A percentile compares a stretch with the other conserved stretches of the same genome.
Evolutionary conservation across 495 filamentous ascomycete genomes (phyloP).

Genomic region (Podospora conica): DNA sequence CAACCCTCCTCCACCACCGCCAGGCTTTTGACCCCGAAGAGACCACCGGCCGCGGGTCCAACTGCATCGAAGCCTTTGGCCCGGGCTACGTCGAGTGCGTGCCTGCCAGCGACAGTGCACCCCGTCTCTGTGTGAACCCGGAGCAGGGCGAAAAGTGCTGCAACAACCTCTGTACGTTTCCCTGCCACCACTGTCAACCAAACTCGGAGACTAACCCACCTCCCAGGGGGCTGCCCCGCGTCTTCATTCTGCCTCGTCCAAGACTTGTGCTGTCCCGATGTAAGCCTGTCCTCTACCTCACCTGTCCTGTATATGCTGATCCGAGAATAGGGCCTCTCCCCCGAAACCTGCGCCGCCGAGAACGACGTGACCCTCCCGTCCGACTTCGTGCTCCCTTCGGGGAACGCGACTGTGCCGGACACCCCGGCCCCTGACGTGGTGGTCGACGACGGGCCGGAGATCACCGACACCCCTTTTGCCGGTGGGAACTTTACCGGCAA

Average conservation of each 20-base stretch:
- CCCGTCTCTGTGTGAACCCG: slow-evolving; percentile 7
- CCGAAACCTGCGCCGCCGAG: slow-evolving; percentile 1
- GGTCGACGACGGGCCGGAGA: neutral
- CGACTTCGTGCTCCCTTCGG: slow-evolving; percentile 2
- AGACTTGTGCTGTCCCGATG: slow-evolving; percentile 10
- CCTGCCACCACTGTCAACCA: too few species aligned
- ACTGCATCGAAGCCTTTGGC: slow-evolving; percentile 12
- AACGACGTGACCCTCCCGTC: slow-evolving; percentile 9
- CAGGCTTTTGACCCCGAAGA: slow-evolving; percentile 14
- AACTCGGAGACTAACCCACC: neutral
- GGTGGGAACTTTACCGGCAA: neutral
- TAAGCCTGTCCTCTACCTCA: neutral
- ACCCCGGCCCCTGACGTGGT: neutral
- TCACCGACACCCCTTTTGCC: neutral
- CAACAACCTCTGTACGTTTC: neutral
- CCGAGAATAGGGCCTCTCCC: slow-evolving; percentile 2
- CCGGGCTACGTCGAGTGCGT: slow-evolving; percentile 12
- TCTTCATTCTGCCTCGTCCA: slow-evolving; percentile 4
- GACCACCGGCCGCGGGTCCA: slow-evolving; percentile 7
- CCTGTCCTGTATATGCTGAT: neutral
- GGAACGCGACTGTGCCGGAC: neutral
- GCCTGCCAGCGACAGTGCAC: neutral
- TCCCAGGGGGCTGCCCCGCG: slow-evolving; percentile 6
- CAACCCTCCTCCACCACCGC: neutral
- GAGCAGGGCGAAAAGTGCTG: slow-evolving; percentile 7